phyloP scores from a whole-genome alignment of 2,329 filamentous ascomycete genomes.

The Ophiobolus disseminans region DNA sequence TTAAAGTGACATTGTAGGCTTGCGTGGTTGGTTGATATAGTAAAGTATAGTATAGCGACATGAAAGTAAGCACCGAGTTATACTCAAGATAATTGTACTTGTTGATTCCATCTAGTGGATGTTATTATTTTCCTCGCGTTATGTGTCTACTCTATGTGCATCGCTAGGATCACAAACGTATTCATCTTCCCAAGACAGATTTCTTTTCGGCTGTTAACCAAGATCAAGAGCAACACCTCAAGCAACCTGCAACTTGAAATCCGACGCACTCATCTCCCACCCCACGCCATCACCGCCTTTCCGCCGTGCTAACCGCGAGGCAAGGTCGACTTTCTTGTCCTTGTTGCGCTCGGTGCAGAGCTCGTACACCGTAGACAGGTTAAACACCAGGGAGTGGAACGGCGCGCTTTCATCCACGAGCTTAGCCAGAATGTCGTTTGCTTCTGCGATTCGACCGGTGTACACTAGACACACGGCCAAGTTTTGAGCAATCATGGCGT shows the following conservation, averaged over 20 bases:
- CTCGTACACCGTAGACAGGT: conserved; percentile 90
- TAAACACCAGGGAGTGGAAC: conserved; percentile 85
- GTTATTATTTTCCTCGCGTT: too few relatives aligned
- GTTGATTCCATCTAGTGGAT: too few relatives aligned
- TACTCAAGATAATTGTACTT: too few relatives aligned
- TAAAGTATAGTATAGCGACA: too few relatives aligned
- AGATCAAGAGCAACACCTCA: neutral
- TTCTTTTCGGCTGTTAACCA: neutral
- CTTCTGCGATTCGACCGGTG: conserved; percentile 70
- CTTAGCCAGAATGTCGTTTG: conserved; percentile 69
- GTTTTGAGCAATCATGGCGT: conserved; percentile 81
- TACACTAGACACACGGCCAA: conserved; percentile 85
- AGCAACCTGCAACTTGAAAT: conserved; percentile 72
- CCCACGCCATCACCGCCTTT: conserved; percentile 62
- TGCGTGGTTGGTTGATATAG: too few relatives aligned
- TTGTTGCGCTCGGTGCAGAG: conserved; percentile 80
- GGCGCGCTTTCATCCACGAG: conserved; percentile 64
- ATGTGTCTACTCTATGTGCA: too few relatives aligned
- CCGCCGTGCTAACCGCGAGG: conserved; percentile 70
- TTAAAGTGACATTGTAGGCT: too few relatives aligned
- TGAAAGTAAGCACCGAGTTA: too few relatives aligned
- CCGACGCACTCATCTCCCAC: conserved; percentile 74
- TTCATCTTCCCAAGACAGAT: too few relatives aligned
- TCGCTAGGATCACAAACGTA: too few relatives aligned
- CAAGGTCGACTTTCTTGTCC: conserved; percentile 72